phyloP scores from a whole-genome alignment of 2,329 filamentous ascomycete species.

The Pseudohalonectria lignicola region DNA sequence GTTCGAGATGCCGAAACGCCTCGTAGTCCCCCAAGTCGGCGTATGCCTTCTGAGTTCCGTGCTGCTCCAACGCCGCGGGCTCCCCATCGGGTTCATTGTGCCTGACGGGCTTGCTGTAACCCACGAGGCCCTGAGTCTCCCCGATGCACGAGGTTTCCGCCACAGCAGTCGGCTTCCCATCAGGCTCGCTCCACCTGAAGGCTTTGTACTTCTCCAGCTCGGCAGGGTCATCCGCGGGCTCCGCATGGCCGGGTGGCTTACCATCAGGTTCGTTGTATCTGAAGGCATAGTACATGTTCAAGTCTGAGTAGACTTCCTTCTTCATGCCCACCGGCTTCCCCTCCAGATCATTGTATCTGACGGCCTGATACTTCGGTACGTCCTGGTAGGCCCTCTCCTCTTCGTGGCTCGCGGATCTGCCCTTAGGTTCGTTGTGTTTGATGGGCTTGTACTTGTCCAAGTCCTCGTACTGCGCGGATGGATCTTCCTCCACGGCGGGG shows the following conservation, averaged over 20 bases:
- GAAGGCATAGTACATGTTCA: conserved; percentile 22
- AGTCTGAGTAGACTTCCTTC: conserved; percentile 26
- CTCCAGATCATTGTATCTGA: conserved; percentile 22
- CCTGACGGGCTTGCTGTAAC: conserved; percentile 15
- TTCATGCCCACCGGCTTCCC: conserved; percentile 21
- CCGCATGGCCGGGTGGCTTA: conserved; percentile 5
- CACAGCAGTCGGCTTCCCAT: conserved; percentile 7
- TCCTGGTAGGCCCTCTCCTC: conserved; percentile 3
- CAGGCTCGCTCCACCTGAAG: conserved; percentile 12
- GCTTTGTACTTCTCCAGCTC: conserved; percentile 12
- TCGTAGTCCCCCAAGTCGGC: conserved; percentile 28
- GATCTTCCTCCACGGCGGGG: conserved; percentile 14
- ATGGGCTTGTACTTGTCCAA: conserved; percentile 25
- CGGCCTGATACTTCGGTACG: not conserved
- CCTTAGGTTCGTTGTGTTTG: conserved; percentile 9
- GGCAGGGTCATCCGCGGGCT: conserved; percentile 6
- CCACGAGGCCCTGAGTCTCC: conserved; percentile 16
- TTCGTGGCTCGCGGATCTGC: conserved; percentile 3
- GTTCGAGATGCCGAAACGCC: no score
- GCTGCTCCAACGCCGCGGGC: no score
- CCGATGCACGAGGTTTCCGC: conserved; percentile 6
- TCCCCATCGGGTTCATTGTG: conserved; percentile 12
- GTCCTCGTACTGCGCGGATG: conserved; percentile 26
- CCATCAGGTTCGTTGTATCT: conserved; percentile 20
- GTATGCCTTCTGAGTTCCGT: no score